Evolutionary conservation across 208 protist genomes (phyloP), one percentile per base, ranked within the genome.

Genomic region (Acanthamoeba lenticulata): DNA sequence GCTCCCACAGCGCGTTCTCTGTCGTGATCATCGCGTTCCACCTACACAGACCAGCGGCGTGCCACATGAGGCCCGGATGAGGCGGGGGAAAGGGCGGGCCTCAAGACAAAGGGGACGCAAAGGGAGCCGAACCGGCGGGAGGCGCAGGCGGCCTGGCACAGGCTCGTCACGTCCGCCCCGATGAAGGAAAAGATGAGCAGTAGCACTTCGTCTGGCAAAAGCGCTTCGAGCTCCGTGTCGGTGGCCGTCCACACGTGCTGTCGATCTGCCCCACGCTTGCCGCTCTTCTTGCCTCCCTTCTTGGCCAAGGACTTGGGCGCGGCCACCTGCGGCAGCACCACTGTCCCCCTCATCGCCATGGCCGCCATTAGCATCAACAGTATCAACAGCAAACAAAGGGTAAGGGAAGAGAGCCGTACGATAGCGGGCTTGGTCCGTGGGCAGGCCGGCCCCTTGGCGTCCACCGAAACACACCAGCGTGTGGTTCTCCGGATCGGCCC

Each of bases 1-100:
- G 17, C 7, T 45, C 69, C 69, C 69, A 81, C 36, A 81, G 40
- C n/a, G 17, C 2, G 27, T 81, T 81, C 69, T 81, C 69, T 36
- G 29, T 21, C 19, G 69, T 81, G 69, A 67, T 67, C 60, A 81
- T 81, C 40, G 17, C 27, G 69, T 81, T 81, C 69, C 69, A 81
- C 38, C 69, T 81, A 1, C 47, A 52, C 47, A 52, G 15, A 19
- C 9, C 9, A 62, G 55, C 55, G 55, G 19, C 60, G 13, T 36
- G 4, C 52, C 21, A 11, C 52, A 60, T 21, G 21, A 11, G 15
- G 52, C 21, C 52, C 11, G 11, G 11, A 60, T 21, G 11, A 27
- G 52, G 11, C 21, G 52, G 52, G 52, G 21, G 52, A 60, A 21
- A 60, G 21, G 21, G 52, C 21, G 21, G 52, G 15, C 11, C 11